Evolutionary conservation across 163 green algal species (phyloP).

Genomic region (Scenedesmus sp.): DNA sequence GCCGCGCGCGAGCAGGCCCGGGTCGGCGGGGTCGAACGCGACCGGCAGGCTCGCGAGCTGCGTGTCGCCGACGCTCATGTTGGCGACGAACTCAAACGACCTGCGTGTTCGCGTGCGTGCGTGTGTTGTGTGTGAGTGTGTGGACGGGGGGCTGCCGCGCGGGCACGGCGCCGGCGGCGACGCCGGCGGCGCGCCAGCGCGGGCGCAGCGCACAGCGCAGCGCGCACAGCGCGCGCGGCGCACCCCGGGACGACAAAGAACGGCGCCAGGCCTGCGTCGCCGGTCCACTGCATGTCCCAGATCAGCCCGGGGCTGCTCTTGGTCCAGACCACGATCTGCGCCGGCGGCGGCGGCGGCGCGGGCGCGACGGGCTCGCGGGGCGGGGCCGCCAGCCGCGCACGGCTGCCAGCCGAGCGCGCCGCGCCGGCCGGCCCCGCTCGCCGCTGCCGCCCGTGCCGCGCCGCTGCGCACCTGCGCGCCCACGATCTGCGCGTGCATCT

Average conservation of each 20-base stretch:
- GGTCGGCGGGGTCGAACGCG: background rate
- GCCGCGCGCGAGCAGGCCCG: background rate
- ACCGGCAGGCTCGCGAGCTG: background rate
- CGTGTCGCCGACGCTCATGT: conserved; percentile 34
- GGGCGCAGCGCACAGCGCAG: too few relatives aligned
- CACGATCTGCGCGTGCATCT: conserved; percentile 38
- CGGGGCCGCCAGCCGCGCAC: too few relatives aligned
- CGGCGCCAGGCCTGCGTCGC: conserved; percentile 17
- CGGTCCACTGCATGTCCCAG: conserved; percentile 41
- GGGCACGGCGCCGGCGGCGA: too few relatives aligned
- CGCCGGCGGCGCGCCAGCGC: too few relatives aligned
- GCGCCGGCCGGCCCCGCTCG: too few relatives aligned
- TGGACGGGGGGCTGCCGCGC: too few relatives aligned
- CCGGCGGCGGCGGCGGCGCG: too few relatives aligned
- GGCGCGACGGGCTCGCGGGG: too few relatives aligned
- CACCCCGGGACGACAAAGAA: conserved; percentile 38
- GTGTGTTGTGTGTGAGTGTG: too few relatives aligned
- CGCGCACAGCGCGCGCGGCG: too few relatives aligned
- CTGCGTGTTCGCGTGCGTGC: too few relatives aligned
- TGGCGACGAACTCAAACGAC: conserved; percentile 21
- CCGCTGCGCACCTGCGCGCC: conserved; percentile 3
- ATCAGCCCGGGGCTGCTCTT: background rate
- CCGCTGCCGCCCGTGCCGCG: background rate
- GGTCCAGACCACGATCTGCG: conserved; percentile 20
- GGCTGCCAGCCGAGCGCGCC: too few relatives aligned